phyloP scores from a whole-genome alignment of 192 early-diverging fungal genomes.

The Coemansia sp. region DNA sequence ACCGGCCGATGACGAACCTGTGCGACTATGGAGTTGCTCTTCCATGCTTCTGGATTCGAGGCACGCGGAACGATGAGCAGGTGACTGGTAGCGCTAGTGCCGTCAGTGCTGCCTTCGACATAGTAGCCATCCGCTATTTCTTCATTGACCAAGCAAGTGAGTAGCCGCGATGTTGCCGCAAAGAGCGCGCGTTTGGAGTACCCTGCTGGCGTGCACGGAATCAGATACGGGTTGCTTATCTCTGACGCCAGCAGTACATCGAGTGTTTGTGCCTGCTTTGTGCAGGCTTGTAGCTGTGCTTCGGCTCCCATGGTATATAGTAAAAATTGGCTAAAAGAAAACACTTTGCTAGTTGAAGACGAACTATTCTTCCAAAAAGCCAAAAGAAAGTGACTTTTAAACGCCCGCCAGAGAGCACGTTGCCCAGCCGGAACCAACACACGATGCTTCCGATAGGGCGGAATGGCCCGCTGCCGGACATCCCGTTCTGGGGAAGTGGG shows the following conservation, averaged over 20 bases:
- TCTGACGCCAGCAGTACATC: conserved; percentile 14
- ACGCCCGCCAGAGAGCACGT: background rate
- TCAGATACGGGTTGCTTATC: conserved; percentile 11
- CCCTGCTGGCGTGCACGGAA: conserved; percentile 24
- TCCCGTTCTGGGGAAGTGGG: background rate
- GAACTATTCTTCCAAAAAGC: background rate
- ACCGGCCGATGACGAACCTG: conserved; percentile 29
- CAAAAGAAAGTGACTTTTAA: background rate
- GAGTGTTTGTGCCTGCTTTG: conserved; percentile 8
- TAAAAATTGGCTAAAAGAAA: background rate
- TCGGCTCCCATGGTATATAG: conserved; percentile 1
- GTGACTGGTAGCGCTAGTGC: conserved; percentile 14
- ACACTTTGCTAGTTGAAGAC: background rate
- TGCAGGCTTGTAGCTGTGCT: background rate
- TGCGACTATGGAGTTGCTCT: conserved; percentile 20
- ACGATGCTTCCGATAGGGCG: background rate
- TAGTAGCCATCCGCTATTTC: conserved; percentile 51
- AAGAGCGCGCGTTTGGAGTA: conserved; percentile 43
- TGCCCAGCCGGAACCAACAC: background rate
- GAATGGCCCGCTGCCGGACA: background rate
- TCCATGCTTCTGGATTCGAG: conserved; percentile 7
- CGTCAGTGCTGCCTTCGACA: conserved; percentile 16
- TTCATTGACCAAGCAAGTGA: conserved; percentile 61
- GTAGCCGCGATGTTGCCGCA: conserved; percentile 59
- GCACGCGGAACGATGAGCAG: conserved; percentile 25